Evolutionary conservation across 2,329 filamentous ascomycete genomes (phyloP).

Genomic region (Sphaerulina populicola): DNA sequence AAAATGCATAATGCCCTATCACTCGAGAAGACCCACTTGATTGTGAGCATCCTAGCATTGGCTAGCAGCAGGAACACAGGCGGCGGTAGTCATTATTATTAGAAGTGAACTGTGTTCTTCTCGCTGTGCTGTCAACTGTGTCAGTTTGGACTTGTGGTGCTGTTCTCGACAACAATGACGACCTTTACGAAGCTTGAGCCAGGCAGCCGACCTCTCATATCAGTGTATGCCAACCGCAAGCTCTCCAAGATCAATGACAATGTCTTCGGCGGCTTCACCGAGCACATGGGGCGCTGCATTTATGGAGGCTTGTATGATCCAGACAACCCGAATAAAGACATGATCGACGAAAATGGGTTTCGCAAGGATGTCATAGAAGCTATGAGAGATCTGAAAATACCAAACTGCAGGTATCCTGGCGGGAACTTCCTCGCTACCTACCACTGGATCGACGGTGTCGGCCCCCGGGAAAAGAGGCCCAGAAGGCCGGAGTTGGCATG

Average conservation of each 20-base stretch:
- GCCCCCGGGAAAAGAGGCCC: conserved; percentile 61
- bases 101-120: background rate
- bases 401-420: conserved; percentile 71
- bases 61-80: background rate
- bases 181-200: conserved; percentile 62
- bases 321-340: conserved; percentile 47
- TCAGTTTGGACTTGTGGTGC: background rate
- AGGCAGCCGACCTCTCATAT: conserved; percentile 54
- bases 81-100: background rate
- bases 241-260: conserved; percentile 69
- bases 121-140: background rate
- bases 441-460: conserved; percentile 75
- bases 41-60: background rate
- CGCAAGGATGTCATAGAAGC: conserved; percentile 69
- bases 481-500: conserved; percentile 64
- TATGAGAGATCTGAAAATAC: conserved; percentile 63
- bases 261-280: conserved; percentile 76
- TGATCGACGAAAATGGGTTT: conserved; percentile 68
- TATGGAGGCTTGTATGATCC: conserved; percentile 82
- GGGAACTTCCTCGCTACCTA: conserved; percentile 81
- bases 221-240: conserved; percentile 55
- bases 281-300: conserved; percentile 88
- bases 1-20: background rate
- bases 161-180: conserved; percentile 43
- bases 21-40: background rate